A percentile compares a stretch with the other conserved stretches of the same genome.
Conservation (phyloP, 306 rosid species). For the Cucumis sativus region Cucumber_9930_V3 NC_026658.2:14278001-14278500, state of each 20-base stretch:
- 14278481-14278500: constrained; percentile 71
- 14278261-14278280: constrained; percentile 13
- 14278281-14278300: constrained; percentile 7
- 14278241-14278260: constrained; percentile 12
- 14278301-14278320: constrained; percentile 27
- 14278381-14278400: constrained; percentile 93
- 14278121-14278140: constrained; percentile 85
- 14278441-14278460: constrained; percentile 56
- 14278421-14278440: constrained; percentile 76
- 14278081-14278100: constrained; percentile 83
- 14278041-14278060: constrained; percentile 90
- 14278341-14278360: constrained; percentile 53
- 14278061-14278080: constrained; percentile 82
- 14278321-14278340: constrained; percentile 32
- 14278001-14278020: constrained; percentile 73
- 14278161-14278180: constrained; percentile 81
- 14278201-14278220: constrained; percentile 54
- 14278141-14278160: constrained; percentile 89
- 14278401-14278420: constrained; percentile 72
- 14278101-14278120: constrained; percentile 73
- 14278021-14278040: constrained; percentile 80
- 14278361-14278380: constrained; percentile 74
- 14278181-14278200: constrained; percentile 81
- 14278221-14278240: constrained; percentile 24
- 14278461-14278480: constrained; percentile 82